Conservation (phyloP, 163 green algal species). For the Chlorella variabilis region DNA sequence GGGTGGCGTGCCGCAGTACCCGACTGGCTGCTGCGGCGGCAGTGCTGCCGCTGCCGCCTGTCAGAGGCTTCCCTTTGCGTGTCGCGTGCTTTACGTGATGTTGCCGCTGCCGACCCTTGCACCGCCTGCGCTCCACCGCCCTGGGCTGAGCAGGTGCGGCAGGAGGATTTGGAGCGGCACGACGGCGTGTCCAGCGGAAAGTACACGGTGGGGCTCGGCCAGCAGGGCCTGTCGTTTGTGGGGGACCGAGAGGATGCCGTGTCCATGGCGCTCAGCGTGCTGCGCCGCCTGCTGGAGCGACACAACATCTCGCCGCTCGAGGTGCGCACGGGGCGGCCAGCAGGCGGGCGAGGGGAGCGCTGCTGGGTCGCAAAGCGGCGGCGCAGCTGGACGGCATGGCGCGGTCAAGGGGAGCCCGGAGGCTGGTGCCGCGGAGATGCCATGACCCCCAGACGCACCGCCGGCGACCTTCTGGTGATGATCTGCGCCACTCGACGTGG, state of each 20-base stretch:
- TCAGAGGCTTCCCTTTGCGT: neutral
- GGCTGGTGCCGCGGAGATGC: no score
- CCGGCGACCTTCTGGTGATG: no score
- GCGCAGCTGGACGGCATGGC: no score
- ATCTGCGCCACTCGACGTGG: neutral
- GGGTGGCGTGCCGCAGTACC: no score
- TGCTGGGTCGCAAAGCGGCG: constrained; percentile 40
- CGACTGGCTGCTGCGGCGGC: no score
- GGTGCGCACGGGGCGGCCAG: no score
- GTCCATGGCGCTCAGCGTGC: constrained; percentile 79
- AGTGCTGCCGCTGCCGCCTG: neutral
- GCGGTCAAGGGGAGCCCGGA: no score
- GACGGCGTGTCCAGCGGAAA: constrained; percentile 82
- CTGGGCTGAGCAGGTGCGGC: constrained; percentile 73
- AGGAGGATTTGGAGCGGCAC: constrained; percentile 77
- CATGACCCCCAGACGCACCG: no score
- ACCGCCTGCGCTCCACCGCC: no score
- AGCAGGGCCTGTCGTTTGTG: constrained; percentile 75
- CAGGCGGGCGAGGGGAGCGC: no score
- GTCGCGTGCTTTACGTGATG: no score
- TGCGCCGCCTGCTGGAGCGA: constrained; percentile 63
- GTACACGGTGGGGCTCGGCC: constrained; percentile 88
- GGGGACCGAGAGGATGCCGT: constrained; percentile 83
- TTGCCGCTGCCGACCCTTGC: no score
- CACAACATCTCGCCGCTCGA: constrained; percentile 51